phyloP scores from a whole-genome alignment of 140 eudicot genomes.

The Senecio squalidus region DNA sequence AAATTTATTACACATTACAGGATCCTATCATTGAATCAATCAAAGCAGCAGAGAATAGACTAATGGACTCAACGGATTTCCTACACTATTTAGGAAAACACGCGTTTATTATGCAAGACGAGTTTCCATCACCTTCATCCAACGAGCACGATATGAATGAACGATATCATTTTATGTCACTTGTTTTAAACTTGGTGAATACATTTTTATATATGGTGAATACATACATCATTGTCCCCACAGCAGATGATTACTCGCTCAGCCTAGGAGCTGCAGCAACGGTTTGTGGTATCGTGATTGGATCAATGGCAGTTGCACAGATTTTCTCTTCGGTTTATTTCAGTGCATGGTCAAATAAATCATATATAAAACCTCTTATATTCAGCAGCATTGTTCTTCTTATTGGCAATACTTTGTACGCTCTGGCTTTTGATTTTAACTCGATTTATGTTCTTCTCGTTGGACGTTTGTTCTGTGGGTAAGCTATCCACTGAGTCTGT shows the following conservation, averaged over 20 bases:
- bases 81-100: conserved; percentile 78
- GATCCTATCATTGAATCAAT: conserved; percentile 72
- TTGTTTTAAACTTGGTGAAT: conserved; percentile 66
- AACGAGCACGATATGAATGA: conserved; percentile 41
- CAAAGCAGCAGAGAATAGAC: conserved; percentile 71
- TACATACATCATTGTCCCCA: conserved; percentile 78
- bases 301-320: conserved; percentile 95
- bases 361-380: conserved; percentile 67
- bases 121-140: conserved; percentile 44
- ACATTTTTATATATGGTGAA: conserved; percentile 88
- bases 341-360: conserved; percentile 96
- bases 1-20: conserved; percentile 46
- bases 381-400: conserved; percentile 79
- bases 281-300: conserved; percentile 75
- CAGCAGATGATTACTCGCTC: conserved; percentile 75
- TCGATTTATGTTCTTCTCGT: conserved; percentile 69
- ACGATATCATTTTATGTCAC: conserved; percentile 79
- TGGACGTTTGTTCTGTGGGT: conserved; percentile 96
- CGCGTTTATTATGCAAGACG: conserved; percentile 82
- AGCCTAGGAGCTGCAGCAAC: conserved; percentile 96
- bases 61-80: conserved; percentile 71
- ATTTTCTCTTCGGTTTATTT: conserved; percentile 82
- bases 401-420: conserved; percentile 67
- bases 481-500: conserved; percentile 18
- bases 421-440: conserved; percentile 82